Base-by-base conservation (phyloP, 2,329 filamentous ascomycete species). In the Exophiala spinifera region DNA sequence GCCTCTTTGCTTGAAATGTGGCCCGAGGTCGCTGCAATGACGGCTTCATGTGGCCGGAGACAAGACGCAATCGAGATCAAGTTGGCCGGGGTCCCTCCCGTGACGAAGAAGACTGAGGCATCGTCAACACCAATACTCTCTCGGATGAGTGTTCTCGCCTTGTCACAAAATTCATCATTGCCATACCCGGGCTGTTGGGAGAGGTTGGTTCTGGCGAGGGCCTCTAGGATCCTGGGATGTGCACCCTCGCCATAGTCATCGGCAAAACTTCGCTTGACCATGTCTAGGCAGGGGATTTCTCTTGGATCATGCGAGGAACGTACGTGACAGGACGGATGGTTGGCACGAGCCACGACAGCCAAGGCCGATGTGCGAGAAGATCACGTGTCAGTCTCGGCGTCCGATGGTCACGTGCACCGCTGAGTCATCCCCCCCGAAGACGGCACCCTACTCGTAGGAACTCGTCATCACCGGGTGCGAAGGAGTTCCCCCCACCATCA, bases 171-270 rank as follows among this genome's bases (percentile, higher is more conserved):
- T 1, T 73, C 65, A 48, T 79, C 77, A 28, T 67, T 68, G 13
- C 77, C 77, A 58, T 79, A 79, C 28, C 76, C 72, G 4, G 69
- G 63, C 60, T 79, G 74, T 46, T 79, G 77, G 1, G 71, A 70
- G 3, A 63, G 61, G 51, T 79, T 79, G 61, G 71, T 74, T 28
- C 68, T 62, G 14, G 77, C 61, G 1, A 79, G 67, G 8, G 76
- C 75, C 42, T 77, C 70, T 23, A 79, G 70, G 2, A 79, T 65
- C n/a, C 70, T 68, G 4, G 77, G 77, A 55, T 79, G 77, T 0
- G 76, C 77, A 33, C 77, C 77, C 55, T 79, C 76, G 63, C 75
- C 77, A 61, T 79, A 79, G 58, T 79, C 77, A 59, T 79, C 77
- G 44, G 76, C 68, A 52, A 79, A 75, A 63, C 74, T 77, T 39